Conservation (phyloP, 371 early-diverging fungal species). For the Circinella umbellata region DNA sequence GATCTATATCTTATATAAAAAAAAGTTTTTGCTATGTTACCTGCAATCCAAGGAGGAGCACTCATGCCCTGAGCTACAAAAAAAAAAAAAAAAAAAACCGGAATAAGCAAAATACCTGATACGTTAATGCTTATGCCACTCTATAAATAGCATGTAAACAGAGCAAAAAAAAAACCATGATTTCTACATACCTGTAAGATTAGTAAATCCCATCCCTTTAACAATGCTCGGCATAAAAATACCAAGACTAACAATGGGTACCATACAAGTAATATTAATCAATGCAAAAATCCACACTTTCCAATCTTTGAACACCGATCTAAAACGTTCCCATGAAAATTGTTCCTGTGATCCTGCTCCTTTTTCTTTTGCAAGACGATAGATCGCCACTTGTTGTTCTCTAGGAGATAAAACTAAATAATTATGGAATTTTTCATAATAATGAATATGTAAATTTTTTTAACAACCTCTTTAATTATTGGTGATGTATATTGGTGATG, state of each 20-base stretch:
- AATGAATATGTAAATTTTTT: too few species aligned
- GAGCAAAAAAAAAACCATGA: not conserved
- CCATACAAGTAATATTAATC: slow-evolving; percentile 48
- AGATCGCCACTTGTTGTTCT: slow-evolving; percentile 60
- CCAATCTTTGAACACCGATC: slow-evolving; percentile 57
- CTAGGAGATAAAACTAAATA: slow-evolving; percentile 58
- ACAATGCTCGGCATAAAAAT: slow-evolving; percentile 78
- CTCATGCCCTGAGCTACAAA: slow-evolving; percentile 48
- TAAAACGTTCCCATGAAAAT: slow-evolving; percentile 64
- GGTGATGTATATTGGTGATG: too few species aligned
- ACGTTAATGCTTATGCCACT: not conserved
- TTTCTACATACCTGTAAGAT: slow-evolving; percentile 21
- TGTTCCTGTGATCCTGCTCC: slow-evolving; percentile 60
- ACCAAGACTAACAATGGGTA: slow-evolving; percentile 65
- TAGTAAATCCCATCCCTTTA: slow-evolving; percentile 63
- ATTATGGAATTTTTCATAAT: too few species aligned
- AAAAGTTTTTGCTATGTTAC: not conserved
- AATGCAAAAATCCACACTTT: slow-evolving; percentile 59
- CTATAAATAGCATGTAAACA: not conserved
- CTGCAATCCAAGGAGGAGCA: slow-evolving; percentile 22
- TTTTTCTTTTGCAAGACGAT: slow-evolving; percentile 63
- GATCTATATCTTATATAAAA: too few species aligned
- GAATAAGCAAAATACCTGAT: not conserved
- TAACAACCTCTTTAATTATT: too few species aligned
- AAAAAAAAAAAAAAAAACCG: not conserved